Base-by-base conservation (phyloP, 2,329 filamentous ascomycete species). In the Colletotrichum chlorophyti region DNA sequence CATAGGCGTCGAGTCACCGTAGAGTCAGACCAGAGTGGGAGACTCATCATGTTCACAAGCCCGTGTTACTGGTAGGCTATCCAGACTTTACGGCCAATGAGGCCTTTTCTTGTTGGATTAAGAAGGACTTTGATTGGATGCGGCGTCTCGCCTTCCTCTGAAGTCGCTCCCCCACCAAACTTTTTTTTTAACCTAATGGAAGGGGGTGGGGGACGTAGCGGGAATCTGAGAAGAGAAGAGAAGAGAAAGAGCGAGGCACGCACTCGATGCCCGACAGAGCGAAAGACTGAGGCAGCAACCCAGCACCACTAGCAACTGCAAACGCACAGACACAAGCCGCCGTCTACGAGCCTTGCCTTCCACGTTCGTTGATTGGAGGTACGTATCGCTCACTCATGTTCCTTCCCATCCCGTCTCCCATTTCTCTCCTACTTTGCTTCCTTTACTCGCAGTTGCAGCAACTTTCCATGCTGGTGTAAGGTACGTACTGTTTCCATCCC, bases 381-480 rank as follows among this genome's bases (percentile, higher is more conserved):
- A 38, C 51, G 51, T 54, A 38, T 26, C 51, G 27, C 35, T 24
- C 41, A 15, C 32, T 42, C n/a, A 15, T 27, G 9, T 32, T 17
- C 49, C 50, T 48, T 37, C 37, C 42, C 55, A 41, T 55, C 55
- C 55, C 55, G 49, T 59, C 55, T 55, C 55, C 37, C n/a, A 15
- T 49, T 35, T 35, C 32, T 49, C 34, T 17, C 42, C 19, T 23
- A 12, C 35, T 12, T 15, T 15, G 24, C 15, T n/a, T n/a, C n/a
- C n/a, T n/a, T n/a, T n/a, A 27, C 21, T 43, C n/a, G 24, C 40
- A 27, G 24, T 49, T 55, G 50, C 41, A 49, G 51, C 8, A n/a
- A n/a, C n/a, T n/a, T n/a, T n/a, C n/a, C n/a, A n/a, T n/a, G n/a
- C n/a, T n/a, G n/a, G n/a, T n/a, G n/a, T n/a, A n/a, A 15, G 43